Base-by-base conservation (phyloP, 2,329 filamentous ascomycete species). In the Allantophomopsis cytisporea region DNA sequence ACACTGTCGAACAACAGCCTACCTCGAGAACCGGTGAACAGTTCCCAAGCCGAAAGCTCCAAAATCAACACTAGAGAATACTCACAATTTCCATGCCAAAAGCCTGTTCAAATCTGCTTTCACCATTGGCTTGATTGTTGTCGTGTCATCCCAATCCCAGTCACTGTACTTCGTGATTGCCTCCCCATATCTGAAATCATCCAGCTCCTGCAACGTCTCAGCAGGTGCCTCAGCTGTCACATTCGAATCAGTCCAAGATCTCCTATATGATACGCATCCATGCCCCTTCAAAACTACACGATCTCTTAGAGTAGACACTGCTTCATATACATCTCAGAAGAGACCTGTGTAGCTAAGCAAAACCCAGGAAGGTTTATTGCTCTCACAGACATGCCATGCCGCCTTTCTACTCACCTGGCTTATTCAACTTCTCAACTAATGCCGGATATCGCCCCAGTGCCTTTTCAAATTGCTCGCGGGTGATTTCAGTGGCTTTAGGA, bases 1-100 rank as follows among this genome's bases (percentile, higher is more conserved):
- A 12, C 10, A 12, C 11, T 16, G 12, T 17, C 35, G 32, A 14
- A 16, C 33, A 31, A 40, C 45, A 30, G 10, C 20, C 33, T 23
- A 38, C 31, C 23, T 21, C 16, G 31, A 42, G 37, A 39, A 10
- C 35, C 38, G 13, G 15, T 35, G 18, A 23, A 37, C 47, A 21
- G 16, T n/a, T 11, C 12, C 31, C 12, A 2, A 39, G 35, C 13
- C 7, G n/a, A 13, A 41, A 8, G 23, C 23, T 28, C 21, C 31
- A 23, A 37, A 35, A 60, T 17, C 8, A 32, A 12, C 35, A 28
- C 11, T 28, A 3, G 11, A 28, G 10, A 28, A 18, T n/a, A 56
- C 74, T 54, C 60, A 82, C 74, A 85, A 62, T 55, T 85, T 85
- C 80, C 80, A 85, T 36, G 80, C 69, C 8, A 83, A 70, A 3